These are phyloP conservation scores for Pilatotrama ljubarskyi DNA, from an alignment of 768 basidiomycete genomes.

Conservation along the genomic window DNA sequence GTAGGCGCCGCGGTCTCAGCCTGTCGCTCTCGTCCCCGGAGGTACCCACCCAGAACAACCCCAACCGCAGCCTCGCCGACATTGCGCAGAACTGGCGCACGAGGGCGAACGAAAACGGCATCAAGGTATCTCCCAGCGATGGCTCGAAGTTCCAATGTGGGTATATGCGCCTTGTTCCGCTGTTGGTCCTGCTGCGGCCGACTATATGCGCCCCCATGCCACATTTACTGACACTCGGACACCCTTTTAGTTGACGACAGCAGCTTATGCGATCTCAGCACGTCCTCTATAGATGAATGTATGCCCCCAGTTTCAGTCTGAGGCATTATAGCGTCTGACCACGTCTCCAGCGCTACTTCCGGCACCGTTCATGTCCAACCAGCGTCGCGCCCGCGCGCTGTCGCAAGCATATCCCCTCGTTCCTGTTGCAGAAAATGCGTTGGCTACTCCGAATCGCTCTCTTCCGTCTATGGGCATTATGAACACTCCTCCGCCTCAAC, in stretches of 20 bases:
- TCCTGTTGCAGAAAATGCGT: constrained; percentile 29
- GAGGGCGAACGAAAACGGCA: constrained; percentile 69
- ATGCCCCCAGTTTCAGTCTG: not conserved
- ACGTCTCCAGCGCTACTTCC: constrained; percentile 50
- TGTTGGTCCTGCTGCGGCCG: not conserved
- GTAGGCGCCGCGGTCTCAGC: constrained; percentile 40
- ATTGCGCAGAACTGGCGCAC: constrained; percentile 72
- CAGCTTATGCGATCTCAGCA: constrained; percentile 22
- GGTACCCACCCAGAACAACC: constrained; percentile 31
- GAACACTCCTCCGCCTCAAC: constrained; percentile 72
- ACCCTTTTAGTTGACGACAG: constrained; percentile 16
- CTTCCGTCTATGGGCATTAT: constrained; percentile 42
- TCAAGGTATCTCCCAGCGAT: constrained; percentile 60
- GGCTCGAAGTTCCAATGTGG: constrained; percentile 39
- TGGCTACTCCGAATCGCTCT: constrained; percentile 31
- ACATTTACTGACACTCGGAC: not conserved
- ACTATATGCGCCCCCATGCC: constrained; percentile 2
- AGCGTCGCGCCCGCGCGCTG: constrained; percentile 50
- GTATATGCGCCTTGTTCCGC: constrained; percentile 11
- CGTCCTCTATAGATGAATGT: constrained; percentile 23
- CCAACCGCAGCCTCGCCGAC: constrained; percentile 54
- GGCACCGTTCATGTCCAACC: constrained; percentile 55
- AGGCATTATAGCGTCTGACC: constrained; percentile 24
- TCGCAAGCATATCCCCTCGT: constrained; percentile 52
- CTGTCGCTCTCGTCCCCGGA: constrained; percentile 46